A percentile compares a stretch with the other conserved stretches of the same genome.
Conservation (phyloP, 2,329 filamentous ascomycete species). For the Ustulina deusta region DNA sequence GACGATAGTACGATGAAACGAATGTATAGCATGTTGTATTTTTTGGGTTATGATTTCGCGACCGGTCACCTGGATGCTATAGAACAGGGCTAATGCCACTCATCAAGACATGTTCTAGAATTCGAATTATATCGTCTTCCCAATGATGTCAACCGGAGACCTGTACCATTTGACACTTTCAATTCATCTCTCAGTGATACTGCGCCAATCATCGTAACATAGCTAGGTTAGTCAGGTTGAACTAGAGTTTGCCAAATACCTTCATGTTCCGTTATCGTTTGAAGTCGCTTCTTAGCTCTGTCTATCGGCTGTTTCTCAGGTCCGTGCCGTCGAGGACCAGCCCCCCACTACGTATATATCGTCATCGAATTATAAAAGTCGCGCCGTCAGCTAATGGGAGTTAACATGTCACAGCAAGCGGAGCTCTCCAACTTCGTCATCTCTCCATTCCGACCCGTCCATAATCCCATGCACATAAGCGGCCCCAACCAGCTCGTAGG, state of each 20-base stretch:
- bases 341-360: neutral
- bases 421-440: neutral
- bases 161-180: neutral
- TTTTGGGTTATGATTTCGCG: neutral
- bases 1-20: slow-evolving; percentile 19
- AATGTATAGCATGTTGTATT: slow-evolving; percentile 15
- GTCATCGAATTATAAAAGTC: neutral
- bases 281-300: neutral
- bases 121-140: neutral
- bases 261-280: too few species aligned
- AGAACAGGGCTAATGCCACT: neutral
- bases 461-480: slow-evolving; percentile 9
- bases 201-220: neutral
- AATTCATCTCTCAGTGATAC: neutral
- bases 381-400: neutral
- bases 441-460: neutral
- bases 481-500: neutral
- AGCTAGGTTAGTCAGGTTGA: neutral
- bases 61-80: neutral
- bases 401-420: neutral
- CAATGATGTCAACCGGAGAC: neutral
- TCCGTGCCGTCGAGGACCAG: neutral
- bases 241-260: too few species aligned
- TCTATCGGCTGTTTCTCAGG: too few species aligned
- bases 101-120: neutral